A percentile compares a stretch with the other conserved stretches of the same genome.
Evolutionary conservation across 2,329 filamentous ascomycete species (phyloP).

Genomic region (Xylariaceae sp.): DNA sequence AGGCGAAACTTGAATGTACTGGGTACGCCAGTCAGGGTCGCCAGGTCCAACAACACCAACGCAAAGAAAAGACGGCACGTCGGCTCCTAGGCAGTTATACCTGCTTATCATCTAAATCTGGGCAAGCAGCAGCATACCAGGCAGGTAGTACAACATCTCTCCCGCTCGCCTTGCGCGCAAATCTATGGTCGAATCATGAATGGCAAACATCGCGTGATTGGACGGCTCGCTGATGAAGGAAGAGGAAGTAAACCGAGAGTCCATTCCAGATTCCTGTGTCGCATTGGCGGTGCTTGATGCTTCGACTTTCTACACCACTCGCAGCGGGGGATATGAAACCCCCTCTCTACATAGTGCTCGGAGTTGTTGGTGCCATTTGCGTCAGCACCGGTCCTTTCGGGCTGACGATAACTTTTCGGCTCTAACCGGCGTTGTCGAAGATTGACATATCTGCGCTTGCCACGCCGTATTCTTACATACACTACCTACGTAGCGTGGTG

Average conservation of each 20-base stretch:
- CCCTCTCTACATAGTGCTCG: neutral
- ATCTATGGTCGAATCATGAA: conserved; percentile 1
- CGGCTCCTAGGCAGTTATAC: too few species aligned
- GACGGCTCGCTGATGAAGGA: neutral
- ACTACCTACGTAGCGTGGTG: too few species aligned
- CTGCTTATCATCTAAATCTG: too few species aligned
- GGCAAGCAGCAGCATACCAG: too few species aligned
- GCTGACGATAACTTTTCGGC: conserved; percentile 10
- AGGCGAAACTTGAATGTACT: neutral
- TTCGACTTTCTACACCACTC: conserved; percentile 1
- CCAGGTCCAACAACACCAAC: neutral
- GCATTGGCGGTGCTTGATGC: neutral
- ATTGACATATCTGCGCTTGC: neutral
- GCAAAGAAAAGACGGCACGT: neutral
- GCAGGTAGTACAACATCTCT: too few species aligned
- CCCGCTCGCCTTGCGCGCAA: too few species aligned
- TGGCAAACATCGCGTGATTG: neutral
- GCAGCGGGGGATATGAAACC: neutral
- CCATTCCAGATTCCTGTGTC: neutral
- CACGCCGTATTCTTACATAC: neutral
- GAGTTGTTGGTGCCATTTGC: conserved; percentile 5
- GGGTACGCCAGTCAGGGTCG: neutral
- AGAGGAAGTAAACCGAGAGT: neutral
- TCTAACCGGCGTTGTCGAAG: conserved; percentile 2
- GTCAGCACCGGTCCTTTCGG: conserved; percentile 15